Percentiles rank a stretch among this genome's conserved stretches.
Conservation (phyloP, 2,329 filamentous ascomycete genomes). For the Exophiala aquamarina region DNA sequence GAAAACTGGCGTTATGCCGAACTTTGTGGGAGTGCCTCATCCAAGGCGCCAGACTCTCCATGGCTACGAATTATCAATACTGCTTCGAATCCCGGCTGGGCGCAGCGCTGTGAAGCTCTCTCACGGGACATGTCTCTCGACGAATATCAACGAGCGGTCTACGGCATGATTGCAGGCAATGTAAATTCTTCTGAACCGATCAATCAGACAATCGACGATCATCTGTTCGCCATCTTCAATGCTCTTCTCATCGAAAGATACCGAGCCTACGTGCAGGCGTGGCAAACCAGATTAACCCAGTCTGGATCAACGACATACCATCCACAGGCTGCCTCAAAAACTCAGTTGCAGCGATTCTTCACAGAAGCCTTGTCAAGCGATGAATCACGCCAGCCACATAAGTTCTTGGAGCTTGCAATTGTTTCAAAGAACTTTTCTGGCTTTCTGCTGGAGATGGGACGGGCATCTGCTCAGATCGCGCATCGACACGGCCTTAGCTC, state of each 20-base stretch:
- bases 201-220: conserved; percentile 80
- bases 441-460: conserved; percentile 42
- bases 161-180: conserved; percentile 86
- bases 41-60: conserved; percentile 37
- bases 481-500: conserved; percentile 30
- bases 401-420: conserved; percentile 45
- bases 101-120: conserved; percentile 31
- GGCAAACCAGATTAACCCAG: conserved; percentile 46
- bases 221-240: conserved; percentile 84
- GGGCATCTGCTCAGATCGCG: conserved; percentile 39
- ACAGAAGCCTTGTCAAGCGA: conserved; percentile 26
- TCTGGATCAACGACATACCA: conserved; percentile 32
- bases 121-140: conserved; percentile 66
- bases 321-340: conserved; percentile 13
- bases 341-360: conserved; percentile 16
- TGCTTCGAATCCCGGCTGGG: conserved; percentile 26
- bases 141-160: conserved; percentile 84
- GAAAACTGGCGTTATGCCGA: conserved; percentile 88
- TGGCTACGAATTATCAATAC: conserved; percentile 27
- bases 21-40: conserved; percentile 61
- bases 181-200: conserved; percentile 73
- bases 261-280: conserved; percentile 61
- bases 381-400: conserved; percentile 45
- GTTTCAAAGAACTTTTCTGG: conserved; percentile 41
- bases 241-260: conserved; percentile 79